Evolutionary conservation across 2,329 filamentous ascomycete species (phyloP), one percentile per base, ranked within the genome.

Genomic region (Mollisia scopiformis): DNA sequence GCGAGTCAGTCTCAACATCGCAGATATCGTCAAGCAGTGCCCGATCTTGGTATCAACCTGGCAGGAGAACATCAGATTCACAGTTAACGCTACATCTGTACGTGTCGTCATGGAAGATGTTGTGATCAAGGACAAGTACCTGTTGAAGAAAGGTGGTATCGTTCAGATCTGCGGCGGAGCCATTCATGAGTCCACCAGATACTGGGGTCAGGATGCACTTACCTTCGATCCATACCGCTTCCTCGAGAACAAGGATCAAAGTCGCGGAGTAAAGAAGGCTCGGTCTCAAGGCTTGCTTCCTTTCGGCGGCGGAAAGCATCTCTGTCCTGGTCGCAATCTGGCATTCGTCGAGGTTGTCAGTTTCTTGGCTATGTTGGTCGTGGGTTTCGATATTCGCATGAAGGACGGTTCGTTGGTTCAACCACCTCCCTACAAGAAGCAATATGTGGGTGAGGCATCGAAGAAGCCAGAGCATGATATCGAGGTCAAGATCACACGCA

Each of bases 21-120:
- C 68, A 1, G 62, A 62, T 1, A 70, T 81, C 6, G 73, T 75
- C 16, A 66, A 73, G 1, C 58, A 68, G 7, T 76, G 76, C 43
- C 78, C 79, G 0, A 66, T 80, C 8, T 68, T 83, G 14, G 70
- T 77, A 13, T 77, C 77, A 41, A 73, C 73, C 28, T 80, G 76
- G 63, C 74, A 75, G 21, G 80, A 82, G 62, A 74, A 73, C 0
- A 68, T 81, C 59, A 77, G 80, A 4, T 55, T 80, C 5, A 67
- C 62, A 10, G 75, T 76, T 28, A 73, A 74, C 6, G 68, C 73
- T 10, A 65, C 74, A 13, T 73, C 74, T 14, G 75, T 70, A 35
- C 75, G 80, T 13, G 68, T 72, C 13, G 74, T 81, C n/a, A 63
- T 72, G 19, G 65, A 73, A 39, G 80, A 83, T 54, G 78, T 76